phyloP scores from a whole-genome alignment of 352 stramenopile genomes.

The Pythium brachiatum region DNA sequence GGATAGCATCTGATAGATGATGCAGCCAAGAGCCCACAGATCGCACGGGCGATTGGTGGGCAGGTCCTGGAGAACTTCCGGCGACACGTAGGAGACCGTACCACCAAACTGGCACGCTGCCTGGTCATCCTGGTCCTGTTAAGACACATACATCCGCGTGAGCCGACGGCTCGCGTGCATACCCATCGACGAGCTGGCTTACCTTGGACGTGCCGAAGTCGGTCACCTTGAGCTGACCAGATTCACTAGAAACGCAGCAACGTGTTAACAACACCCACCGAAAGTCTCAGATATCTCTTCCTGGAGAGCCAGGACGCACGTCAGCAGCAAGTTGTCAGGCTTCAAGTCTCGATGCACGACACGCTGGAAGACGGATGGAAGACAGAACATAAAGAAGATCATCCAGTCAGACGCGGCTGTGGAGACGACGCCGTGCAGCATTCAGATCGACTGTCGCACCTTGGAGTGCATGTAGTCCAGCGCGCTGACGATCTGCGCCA shows the following conservation, averaged over 20 bases:
- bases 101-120: slow-evolving; percentile 74
- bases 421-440: not conserved
- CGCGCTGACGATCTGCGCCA: slow-evolving; percentile 90
- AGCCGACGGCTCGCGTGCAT: not conserved
- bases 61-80: slow-evolving; percentile 88
- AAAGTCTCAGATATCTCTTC: not conserved
- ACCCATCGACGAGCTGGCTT: not conserved
- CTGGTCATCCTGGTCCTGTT: slow-evolving; percentile 73
- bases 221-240: slow-evolving; percentile 88
- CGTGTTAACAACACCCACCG: slow-evolving; percentile 2
- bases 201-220: slow-evolving; percentile 90
- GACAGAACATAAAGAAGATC: slow-evolving; percentile 3
- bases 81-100: slow-evolving; percentile 90
- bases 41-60: slow-evolving; percentile 76
- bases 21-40: slow-evolving; percentile 90
- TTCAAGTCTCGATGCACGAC: slow-evolving; percentile 97
- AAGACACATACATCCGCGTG: not conserved
- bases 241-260: not conserved
- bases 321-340: slow-evolving; percentile 88
- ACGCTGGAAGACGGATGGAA: slow-evolving; percentile 42
- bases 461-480: slow-evolving; percentile 94
- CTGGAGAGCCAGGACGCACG: slow-evolving; percentile 23
- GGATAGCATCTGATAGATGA: slow-evolving; percentile 88
- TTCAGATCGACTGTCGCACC: slow-evolving; percentile 29
- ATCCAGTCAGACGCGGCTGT: not conserved